These are phyloP conservation scores for Tolypocladium amazonense DNA, from an alignment of 2,329 filamentous ascomycete species.

Conservation along the genomic window DNA sequence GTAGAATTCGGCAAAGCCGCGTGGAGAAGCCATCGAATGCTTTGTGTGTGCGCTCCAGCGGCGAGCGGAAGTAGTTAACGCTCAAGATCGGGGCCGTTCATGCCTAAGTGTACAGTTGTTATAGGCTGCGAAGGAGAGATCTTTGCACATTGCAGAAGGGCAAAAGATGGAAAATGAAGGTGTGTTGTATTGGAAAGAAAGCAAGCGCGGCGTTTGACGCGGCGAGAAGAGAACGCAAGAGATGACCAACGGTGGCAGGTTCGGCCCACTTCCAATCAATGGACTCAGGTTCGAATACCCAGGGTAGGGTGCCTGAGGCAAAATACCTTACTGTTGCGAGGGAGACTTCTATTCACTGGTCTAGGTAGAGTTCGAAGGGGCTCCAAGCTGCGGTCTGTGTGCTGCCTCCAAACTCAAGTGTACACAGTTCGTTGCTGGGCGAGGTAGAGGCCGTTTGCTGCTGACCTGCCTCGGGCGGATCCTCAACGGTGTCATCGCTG, in stretches of 20 bases:
- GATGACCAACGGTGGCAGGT: background rate
- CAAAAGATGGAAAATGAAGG: background rate
- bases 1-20: conserved; percentile 19
- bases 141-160: background rate
- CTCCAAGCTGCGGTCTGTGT: background rate
- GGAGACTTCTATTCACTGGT: background rate
- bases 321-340: background rate
- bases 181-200: background rate
- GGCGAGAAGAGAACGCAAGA: background rate
- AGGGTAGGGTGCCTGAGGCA: background rate
- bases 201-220: background rate
- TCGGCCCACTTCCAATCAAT: background rate
- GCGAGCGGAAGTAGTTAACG: no score
- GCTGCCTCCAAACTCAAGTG: background rate
- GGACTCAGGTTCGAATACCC: background rate
- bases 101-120: background rate
- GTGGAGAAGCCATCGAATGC: background rate
- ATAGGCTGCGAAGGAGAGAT: background rate
- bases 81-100: background rate
- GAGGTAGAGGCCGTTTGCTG: background rate
- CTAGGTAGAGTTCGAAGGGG: no score
- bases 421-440: background rate
- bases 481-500: background rate
- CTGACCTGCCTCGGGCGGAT: background rate
- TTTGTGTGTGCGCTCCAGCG: background rate